phyloP scores from a whole-genome alignment of 225 moss, liverwort and hornwort species.

The Polytrichum formosum region DNA sequence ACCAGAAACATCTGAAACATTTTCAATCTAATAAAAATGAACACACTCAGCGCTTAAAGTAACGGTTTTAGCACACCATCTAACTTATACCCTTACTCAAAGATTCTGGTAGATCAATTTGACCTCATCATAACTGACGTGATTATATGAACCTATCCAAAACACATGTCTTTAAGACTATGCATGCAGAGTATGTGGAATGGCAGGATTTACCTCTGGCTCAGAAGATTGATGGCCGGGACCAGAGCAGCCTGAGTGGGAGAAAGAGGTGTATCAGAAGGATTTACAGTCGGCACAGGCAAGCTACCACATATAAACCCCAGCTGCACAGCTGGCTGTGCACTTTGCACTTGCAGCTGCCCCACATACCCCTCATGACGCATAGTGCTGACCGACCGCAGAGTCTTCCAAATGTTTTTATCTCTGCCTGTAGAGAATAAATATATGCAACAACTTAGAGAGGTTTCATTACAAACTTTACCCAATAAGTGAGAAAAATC shows the following conservation, averaged over 20 bases:
- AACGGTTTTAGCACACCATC: no score
- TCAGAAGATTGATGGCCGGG: constrained; percentile 70
- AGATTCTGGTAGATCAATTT: no score
- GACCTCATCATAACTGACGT: no score
- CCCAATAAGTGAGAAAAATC: no score
- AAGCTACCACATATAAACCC: constrained; percentile 99
- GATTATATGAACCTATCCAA: no score
- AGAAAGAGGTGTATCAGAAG: constrained; percentile 38
- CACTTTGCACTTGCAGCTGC: constrained; percentile 81
- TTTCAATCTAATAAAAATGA: no score
- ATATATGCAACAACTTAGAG: no score
- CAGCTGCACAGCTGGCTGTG: constrained; percentile 63
- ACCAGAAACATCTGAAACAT: no score
- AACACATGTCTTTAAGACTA: no score
- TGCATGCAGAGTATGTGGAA: not conserved
- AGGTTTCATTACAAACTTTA: no score
- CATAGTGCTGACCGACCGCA: constrained; percentile 40
- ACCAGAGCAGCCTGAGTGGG: constrained; percentile 68
- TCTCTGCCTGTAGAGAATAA: not conserved
- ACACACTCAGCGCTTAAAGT: no score
- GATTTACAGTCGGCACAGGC: constrained; percentile 79
- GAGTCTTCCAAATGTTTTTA: not conserved
- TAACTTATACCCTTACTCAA: not conserved
- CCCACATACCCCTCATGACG: constrained; percentile 77
- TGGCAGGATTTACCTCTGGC: constrained; percentile 51